A percentile compares a stretch with the other conserved stretches of the same genome.
These are phyloP conservation scores for Gossypium davidsonii DNA, from an alignment of 441 rosid genomes.

Conservation along the genomic window DNA sequence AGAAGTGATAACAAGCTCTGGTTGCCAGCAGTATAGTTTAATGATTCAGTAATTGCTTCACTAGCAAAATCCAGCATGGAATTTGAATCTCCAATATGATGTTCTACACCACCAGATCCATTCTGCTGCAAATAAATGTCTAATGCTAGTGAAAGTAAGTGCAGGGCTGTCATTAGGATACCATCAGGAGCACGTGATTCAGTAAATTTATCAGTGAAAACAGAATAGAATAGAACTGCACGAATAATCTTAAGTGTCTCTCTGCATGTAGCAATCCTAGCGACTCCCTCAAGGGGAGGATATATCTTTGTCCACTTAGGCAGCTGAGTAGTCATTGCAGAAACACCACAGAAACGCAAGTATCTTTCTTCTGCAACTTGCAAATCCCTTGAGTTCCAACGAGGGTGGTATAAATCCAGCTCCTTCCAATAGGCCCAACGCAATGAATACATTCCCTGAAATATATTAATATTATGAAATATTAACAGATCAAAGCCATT, in stretches of 20 bases:
- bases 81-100: slow-evolving; percentile 29
- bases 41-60: slow-evolving; percentile 58
- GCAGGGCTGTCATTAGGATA: slow-evolving; percentile 72
- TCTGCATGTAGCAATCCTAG: slow-evolving; percentile 78
- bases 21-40: slow-evolving; percentile 42
- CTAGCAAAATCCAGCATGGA: slow-evolving; percentile 55
- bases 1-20: slow-evolving; percentile 86
- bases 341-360: slow-evolving; percentile 59
- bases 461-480: slow-evolving; percentile 16
- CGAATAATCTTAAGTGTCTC: slow-evolving; percentile 63
- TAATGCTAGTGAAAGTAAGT: slow-evolving; percentile 72
- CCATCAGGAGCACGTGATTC: slow-evolving; percentile 78
- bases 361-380: slow-evolving; percentile 98
- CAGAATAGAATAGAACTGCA: slow-evolving; percentile 69
- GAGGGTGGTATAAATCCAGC: slow-evolving; percentile 92
- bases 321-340: slow-evolving; percentile 79
- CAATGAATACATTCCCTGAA: slow-evolving; percentile 85
- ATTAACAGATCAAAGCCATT: neutral
- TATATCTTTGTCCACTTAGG: slow-evolving; percentile 82
- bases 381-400: slow-evolving; percentile 86
- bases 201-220: slow-evolving; percentile 48
- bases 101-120: slow-evolving; percentile 30
- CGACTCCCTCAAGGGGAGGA: slow-evolving; percentile 69
- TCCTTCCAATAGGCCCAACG: slow-evolving; percentile 82
- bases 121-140: slow-evolving; percentile 64